phyloP scores from a whole-genome alignment of 2,329 filamentous ascomycete species.

The Sclerotiophoma versabilis region DNA sequence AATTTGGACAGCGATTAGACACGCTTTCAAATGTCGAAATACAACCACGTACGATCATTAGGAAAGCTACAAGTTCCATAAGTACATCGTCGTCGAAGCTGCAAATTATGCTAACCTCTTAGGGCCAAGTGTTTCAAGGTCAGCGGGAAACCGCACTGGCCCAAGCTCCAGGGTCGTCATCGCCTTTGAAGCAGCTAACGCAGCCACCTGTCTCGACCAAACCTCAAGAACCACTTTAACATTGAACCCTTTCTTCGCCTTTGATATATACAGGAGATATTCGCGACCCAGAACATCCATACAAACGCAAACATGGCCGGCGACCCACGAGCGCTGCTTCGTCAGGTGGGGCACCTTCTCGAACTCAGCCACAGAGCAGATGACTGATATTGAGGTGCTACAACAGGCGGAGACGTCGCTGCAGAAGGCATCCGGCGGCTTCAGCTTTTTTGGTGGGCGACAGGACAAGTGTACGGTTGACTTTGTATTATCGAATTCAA shows the following conservation, averaged over 20 bases:
- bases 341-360: constrained; percentile 45
- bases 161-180: constrained; percentile 35
- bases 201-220: constrained; percentile 45
- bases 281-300: not conserved
- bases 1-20: not conserved
- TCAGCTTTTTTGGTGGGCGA: constrained; percentile 86
- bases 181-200: constrained; percentile 38
- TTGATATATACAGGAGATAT: not conserved
- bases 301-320: constrained; percentile 43
- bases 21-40: not conserved
- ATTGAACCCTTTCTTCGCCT: constrained; percentile 7
- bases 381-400: constrained; percentile 36
- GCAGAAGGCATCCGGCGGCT: constrained; percentile 76
- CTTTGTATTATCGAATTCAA: not conserved
- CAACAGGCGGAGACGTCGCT: constrained; percentile 84
- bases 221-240: constrained; percentile 22
- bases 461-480: constrained; percentile 72
- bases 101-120: constrained; percentile 27
- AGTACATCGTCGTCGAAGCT: constrained; percentile 30
- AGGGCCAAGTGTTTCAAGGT: constrained; percentile 21
- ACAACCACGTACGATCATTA: not conserved
- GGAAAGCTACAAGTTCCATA: not conserved
- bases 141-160: constrained; percentile 37
- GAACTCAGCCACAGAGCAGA: constrained; percentile 40
- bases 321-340: constrained; percentile 47